A percentile compares a stretch with the other conserved stretches of the same genome.
Evolutionary conservation across 2,329 filamentous ascomycete species (phyloP).

Genomic region (Neopestalotiopsis clavispora): DNA sequence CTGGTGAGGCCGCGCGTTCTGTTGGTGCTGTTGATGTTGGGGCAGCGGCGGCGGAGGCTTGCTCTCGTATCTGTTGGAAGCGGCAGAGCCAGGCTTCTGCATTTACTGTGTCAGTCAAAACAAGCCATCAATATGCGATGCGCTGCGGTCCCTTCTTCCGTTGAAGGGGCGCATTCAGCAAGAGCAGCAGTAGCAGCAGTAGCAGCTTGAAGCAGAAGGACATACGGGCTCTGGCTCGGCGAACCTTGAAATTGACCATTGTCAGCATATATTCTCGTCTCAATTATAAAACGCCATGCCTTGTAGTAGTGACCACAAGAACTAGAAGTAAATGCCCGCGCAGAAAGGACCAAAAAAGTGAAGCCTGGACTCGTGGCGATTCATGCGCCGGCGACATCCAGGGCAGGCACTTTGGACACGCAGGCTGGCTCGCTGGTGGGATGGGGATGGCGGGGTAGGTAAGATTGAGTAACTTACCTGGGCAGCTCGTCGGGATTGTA

Average conservation of each 20-base stretch:
- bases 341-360: background rate
- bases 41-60: slow-evolving; percentile 50
- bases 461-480: slow-evolving; percentile 64
- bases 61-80: slow-evolving; percentile 50
- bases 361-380: background rate
- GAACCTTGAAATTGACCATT: slow-evolving; percentile 54
- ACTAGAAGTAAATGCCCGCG: background rate
- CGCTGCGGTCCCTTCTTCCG: too few relatives aligned
- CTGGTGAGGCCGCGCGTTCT: slow-evolving; percentile 19
- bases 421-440: background rate
- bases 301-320: background rate
- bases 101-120: slow-evolving; percentile 10
- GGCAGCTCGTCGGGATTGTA: slow-evolving; percentile 96
- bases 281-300: background rate
- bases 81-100: slow-evolving; percentile 25
- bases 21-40: slow-evolving; percentile 19
- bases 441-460: slow-evolving; percentile 6
- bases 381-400: background rate
- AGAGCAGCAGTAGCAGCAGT: background rate
- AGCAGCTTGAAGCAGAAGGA: slow-evolving; percentile 15
- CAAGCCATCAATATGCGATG: background rate
- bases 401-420: background rate
- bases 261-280: background rate
- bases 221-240: slow-evolving; percentile 75
- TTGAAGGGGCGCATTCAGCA: background rate